Conservation (phyloP, 768 basidiomycete genomes). For the Tricholoma terreum region DNA sequence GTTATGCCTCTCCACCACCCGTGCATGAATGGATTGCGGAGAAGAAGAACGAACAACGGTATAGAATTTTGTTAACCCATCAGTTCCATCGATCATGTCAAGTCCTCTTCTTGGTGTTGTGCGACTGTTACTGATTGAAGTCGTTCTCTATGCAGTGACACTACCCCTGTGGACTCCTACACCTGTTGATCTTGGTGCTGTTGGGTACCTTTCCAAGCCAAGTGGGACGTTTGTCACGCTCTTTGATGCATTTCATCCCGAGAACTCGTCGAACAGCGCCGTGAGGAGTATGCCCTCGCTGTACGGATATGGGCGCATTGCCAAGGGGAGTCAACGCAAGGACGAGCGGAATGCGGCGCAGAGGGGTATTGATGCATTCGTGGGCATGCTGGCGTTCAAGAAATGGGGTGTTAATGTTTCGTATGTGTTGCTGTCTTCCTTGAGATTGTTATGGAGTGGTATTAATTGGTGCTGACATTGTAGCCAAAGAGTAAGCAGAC, state of each 20-base stretch:
- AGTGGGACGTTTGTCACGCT: slow-evolving; percentile 68
- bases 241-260: slow-evolving; percentile 63
- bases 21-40: slow-evolving; percentile 37
- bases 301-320: slow-evolving; percentile 60
- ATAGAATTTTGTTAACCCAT: slow-evolving; percentile 64
- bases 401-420: slow-evolving; percentile 29
- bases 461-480: not conserved
- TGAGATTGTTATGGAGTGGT: not conserved
- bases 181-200: slow-evolving; percentile 60
- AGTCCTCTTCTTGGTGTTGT: slow-evolving; percentile 20
- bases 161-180: slow-evolving; percentile 72
- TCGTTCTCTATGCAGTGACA: slow-evolving; percentile 38
- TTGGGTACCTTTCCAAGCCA: slow-evolving; percentile 70
- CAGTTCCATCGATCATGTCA: slow-evolving; percentile 66
- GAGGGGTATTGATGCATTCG: slow-evolving; percentile 53
- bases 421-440: slow-evolving; percentile 29
- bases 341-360: slow-evolving; percentile 60
- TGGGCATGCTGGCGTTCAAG: slow-evolving; percentile 47
- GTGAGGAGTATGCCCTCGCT: slow-evolving; percentile 54
- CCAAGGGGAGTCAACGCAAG: slow-evolving; percentile 44
- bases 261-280: slow-evolving; percentile 39
- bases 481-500: slow-evolving; percentile 46
- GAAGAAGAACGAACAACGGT: slow-evolving; percentile 59
- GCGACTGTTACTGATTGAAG: not conserved
- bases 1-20: slow-evolving; percentile 39